Base-by-base conservation (phyloP, 2,329 filamentous ascomycete genomes). In the Talaromyces piceae region DNA sequence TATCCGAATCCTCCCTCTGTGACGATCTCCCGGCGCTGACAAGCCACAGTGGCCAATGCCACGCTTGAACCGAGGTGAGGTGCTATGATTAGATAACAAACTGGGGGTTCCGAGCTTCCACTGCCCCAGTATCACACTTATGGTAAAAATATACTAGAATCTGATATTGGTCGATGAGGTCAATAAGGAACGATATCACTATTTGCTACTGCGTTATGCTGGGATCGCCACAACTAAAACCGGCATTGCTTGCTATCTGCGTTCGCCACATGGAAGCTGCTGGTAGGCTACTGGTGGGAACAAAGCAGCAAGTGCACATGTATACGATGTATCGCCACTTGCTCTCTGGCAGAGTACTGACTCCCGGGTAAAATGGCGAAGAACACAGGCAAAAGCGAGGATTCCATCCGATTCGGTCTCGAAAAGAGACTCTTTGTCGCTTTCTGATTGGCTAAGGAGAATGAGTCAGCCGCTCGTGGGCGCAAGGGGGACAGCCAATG, bases 401-500 rank as follows among this genome's bases (percentile, higher is more conserved):
- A 31, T 51, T 56, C 51, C 45, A 56, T 25, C 27, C 16, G 31
- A 3, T 54, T 54, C 53, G 53, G 43, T 23, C 28, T n/a, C 18
- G 26, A 49, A 49, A 54, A 50, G 55, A 54, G 52, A 26, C 48
- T 51, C 47, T 50, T 54, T 48, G 44, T 47, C 47, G 47, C 16
- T 18, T 54, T 51, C 45, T 56, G 20, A 48, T 43, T 48, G 51
- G 48, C 30, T 12, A 1, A 1, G 2, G 1, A 4, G 6, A 44
- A 58, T 70, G 60, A 69, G 53, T 68, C 58, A 69, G 45, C 50
- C n/a, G 1, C 18, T 26, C 47, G 49, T 47, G 48, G 53, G 51
- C 30, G 25, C 49, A 13, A 47, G 25, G 44, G 56, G 49, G 30
- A 12, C 27, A 41, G 50, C 70, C 70, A 73, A 72, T 71, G 56